Base-by-base conservation (phyloP, 129 eudicot species). In the Cynara cardunculus region DNA sequence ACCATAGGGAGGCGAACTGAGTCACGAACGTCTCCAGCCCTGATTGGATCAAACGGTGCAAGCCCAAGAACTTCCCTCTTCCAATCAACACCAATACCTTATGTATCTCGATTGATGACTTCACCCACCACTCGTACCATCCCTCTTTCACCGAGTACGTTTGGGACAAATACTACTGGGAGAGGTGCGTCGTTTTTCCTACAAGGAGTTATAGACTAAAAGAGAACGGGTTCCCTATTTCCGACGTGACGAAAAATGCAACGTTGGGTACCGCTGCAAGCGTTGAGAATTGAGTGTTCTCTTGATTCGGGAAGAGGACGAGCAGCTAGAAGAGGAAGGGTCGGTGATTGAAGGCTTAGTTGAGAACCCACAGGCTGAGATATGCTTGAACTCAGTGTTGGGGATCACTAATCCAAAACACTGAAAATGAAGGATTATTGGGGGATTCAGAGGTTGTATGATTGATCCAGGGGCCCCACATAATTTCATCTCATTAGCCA, bases 171-270 rank as follows among this genome's bases (percentile, higher is more conserved):
- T 32, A 6, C 10, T 1, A n/a, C 12, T 26, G 14, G 26, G 71
- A 26, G 26, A 66, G 27, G 12, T 66, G 25, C 62, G 78, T 0
- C 80, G 80, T 3, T 75, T 75, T 2, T 5, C 80, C 0, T 71
- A 75, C 69, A 9, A 24, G 2, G 69, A 75, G 30, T n/a, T 75
- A 8, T 71, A 44, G 25, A 4, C 6, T 2, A 75, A 75, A 32
- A 18, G 73, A 2, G 53, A 30, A 10, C 53, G 56, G 81, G 81
- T 73, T 13, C 56, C 65, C 2, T 77, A 74, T 26, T 77, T 49
- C 68, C 25, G 73, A 24, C 32, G 73, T 25, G 81, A 77, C 27
- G 73, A 77, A 35, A 77, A 65, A 71, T 77, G 56, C 27, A 4
- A 19, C 14, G 24, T 28, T 3, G 81, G 72, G 14, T 59, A 77